Conservation (phyloP, 169 alveolate genomes). For the Ophryocystis elektroscirrha region DNA sequence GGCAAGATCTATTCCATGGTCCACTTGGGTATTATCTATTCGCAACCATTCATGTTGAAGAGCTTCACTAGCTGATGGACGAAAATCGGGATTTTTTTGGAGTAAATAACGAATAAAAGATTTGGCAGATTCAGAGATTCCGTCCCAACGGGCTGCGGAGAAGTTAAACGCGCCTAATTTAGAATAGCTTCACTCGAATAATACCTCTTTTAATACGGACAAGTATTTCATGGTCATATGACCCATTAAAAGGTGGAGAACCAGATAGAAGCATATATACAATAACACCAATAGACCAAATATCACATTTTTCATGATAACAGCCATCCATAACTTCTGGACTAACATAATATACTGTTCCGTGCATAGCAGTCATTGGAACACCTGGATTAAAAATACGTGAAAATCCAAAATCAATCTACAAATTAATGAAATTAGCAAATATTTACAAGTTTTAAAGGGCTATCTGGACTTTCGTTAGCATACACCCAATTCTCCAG, state of each 20-base stretch:
- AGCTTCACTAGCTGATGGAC: slow-evolving; percentile 45
- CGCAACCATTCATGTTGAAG: slow-evolving; percentile 41
- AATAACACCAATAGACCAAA: slow-evolving; percentile 33
- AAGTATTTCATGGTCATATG: slow-evolving; percentile 39
- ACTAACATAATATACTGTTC: slow-evolving; percentile 22
- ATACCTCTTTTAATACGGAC: slow-evolving; percentile 35
- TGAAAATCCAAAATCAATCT: slow-evolving; percentile 20
- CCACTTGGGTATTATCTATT: slow-evolving; percentile 2
- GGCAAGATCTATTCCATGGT: background rate
- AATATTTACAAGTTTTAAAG: slow-evolving; percentile 12
- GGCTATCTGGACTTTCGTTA: slow-evolving; percentile 14
- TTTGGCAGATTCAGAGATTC: slow-evolving; percentile 36
- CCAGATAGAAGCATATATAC: slow-evolving; percentile 36
- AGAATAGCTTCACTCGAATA: too few species aligned
- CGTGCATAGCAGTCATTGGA: slow-evolving; percentile 23
- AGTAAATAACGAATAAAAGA: slow-evolving; percentile 28
- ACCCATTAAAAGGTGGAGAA: slow-evolving; percentile 56
- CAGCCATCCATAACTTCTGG: slow-evolving; percentile 26
- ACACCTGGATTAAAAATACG: slow-evolving; percentile 11
- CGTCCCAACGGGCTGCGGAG: slow-evolving; percentile 20
- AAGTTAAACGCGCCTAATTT: background rate
- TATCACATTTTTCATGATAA: slow-evolving; percentile 21
- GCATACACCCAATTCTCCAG: slow-evolving; percentile 27
- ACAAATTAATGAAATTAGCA: background rate
- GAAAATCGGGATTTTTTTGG: slow-evolving; percentile 29